Evolutionary conservation across 192 early-diverging fungal species (phyloP).

Genomic region (Backusella liffmaniae): DNA sequence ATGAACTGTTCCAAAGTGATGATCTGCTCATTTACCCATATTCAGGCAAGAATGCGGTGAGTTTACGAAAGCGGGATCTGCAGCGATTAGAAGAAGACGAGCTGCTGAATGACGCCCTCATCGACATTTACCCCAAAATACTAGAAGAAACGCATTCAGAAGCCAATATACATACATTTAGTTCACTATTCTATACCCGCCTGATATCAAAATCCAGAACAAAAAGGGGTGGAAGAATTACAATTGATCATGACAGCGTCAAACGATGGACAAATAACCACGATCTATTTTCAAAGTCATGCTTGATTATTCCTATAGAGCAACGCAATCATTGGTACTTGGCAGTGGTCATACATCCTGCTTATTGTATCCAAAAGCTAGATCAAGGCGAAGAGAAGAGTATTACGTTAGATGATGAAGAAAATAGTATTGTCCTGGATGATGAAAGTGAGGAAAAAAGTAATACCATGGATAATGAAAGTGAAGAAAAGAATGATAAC

Average conservation of each 20-base stretch:
- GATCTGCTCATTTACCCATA: conserved; percentile 5
- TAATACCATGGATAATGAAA: not conserved
- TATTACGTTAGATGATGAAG: not conserved
- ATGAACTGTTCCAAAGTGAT: not conserved
- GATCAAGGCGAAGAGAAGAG: not conserved
- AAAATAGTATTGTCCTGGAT: not conserved
- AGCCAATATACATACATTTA: not conserved
- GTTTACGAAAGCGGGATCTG: not conserved
- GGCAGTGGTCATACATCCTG: not conserved
- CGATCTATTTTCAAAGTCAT: not conserved
- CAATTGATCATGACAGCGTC: not conserved
- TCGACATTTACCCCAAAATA: conserved; percentile 10
- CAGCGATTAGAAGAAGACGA: conserved; percentile 5
- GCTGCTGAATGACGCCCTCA: not conserved
- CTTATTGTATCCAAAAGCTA: not conserved
- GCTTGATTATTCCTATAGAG: not conserved
- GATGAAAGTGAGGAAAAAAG: not conserved
- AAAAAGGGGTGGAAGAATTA: not conserved
- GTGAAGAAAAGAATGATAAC: not conserved
- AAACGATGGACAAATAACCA: not conserved
- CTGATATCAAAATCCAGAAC: not conserved
- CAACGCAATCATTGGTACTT: conserved; percentile 10
- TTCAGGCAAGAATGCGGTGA: not conserved
- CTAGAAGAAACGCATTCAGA: not conserved
- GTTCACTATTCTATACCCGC: conserved; percentile 8